These are phyloP conservation scores for Boletus barrowsii DNA, from an alignment of 768 basidiomycete species.

Conservation along the genomic window DNA sequence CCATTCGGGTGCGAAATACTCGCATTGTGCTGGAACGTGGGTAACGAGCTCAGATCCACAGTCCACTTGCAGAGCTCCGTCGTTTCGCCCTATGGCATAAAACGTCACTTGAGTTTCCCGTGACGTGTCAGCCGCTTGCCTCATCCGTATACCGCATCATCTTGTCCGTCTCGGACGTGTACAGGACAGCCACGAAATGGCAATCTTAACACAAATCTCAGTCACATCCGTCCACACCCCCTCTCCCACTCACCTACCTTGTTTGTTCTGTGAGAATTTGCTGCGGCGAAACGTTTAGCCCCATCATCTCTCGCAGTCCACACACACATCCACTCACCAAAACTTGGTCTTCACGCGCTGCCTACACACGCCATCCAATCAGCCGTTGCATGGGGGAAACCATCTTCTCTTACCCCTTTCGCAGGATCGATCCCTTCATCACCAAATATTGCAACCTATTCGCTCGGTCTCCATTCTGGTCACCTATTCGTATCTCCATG, in stretches of 20 bases:
- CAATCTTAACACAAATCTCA: constrained; percentile 50
- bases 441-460: constrained; percentile 82
- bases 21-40: constrained; percentile 74
- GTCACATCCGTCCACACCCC: neutral
- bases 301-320: neutral
- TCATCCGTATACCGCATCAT: constrained; percentile 85
- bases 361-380: constrained; percentile 36
- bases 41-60: constrained; percentile 74
- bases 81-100: constrained; percentile 53
- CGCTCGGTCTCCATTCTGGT: constrained; percentile 14
- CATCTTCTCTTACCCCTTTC: constrained; percentile 63
- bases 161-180: constrained; percentile 70
- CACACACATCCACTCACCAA: constrained; percentile 47
- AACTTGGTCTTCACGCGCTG: constrained; percentile 81
- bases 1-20: constrained; percentile 52
- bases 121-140: constrained; percentile 31
- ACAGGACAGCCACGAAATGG: constrained; percentile 78
- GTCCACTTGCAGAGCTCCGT: constrained; percentile 83
- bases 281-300: constrained; percentile 35
- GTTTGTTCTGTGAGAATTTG: constrained; percentile 63
- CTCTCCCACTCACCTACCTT: constrained; percentile 36
- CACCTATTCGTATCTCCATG: constrained; percentile 7
- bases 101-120: constrained; percentile 20
- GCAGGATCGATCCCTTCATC: constrained; percentile 79
- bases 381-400: constrained; percentile 17